Conservation (phyloP, 371 early-diverging fungal genomes). For the Mortierella sp. region DNA sequence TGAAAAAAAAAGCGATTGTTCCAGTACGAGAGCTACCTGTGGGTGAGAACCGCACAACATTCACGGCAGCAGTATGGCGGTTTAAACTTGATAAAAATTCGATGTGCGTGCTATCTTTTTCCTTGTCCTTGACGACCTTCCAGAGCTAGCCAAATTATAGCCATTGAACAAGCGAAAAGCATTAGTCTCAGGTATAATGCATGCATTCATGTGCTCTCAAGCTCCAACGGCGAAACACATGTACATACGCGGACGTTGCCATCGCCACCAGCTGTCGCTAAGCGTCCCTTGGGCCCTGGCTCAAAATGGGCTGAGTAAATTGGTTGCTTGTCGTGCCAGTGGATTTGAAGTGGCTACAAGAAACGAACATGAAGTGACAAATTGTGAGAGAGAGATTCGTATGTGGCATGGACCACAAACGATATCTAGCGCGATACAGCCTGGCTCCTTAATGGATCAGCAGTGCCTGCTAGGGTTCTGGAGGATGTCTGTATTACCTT, state of each 20-base stretch:
- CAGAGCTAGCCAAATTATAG: no score
- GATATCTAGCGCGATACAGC: no score
- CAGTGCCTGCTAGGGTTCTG: no score
- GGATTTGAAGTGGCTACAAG: constrained; percentile 79
- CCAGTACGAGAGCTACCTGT: no score
- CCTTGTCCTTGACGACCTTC: constrained; percentile 60
- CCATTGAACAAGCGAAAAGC: no score
- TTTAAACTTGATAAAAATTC: constrained; percentile 88
- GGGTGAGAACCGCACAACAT: constrained; percentile 94
- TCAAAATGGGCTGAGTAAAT: constrained; percentile 94
- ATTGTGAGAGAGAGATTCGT: no score
- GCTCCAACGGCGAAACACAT: neutral
- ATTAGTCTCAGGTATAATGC: no score
- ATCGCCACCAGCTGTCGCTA: constrained; percentile 96
- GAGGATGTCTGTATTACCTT: constrained; percentile 16
- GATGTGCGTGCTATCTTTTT: constrained; percentile 64
- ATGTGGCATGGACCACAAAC: no score
- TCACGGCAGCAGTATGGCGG: constrained; percentile 91
- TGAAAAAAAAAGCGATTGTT: no score
- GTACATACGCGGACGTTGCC: constrained; percentile 81
- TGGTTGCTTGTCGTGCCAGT: constrained; percentile 94
- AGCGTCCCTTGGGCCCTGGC: constrained; percentile 65
- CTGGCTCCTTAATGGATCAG: no score
- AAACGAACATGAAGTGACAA: no score
- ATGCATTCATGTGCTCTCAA: neutral